Evolutionary conservation across 2,329 filamentous ascomycete genomes (phyloP), one percentile per base, ranked within the genome.

Genomic region (Talaromyces rugulosus): DNA sequence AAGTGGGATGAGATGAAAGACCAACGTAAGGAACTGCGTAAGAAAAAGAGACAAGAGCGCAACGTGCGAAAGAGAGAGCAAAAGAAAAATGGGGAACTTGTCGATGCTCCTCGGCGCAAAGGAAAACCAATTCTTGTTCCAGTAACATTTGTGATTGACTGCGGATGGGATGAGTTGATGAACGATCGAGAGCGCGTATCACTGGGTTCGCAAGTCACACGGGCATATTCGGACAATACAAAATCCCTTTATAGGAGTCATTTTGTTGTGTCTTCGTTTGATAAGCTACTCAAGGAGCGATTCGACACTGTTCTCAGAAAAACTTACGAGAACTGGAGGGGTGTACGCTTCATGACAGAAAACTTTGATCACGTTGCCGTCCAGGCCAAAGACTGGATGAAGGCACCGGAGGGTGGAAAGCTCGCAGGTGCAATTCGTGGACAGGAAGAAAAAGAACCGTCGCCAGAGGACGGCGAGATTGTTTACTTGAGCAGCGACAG

Each of bases 401-500:
- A 75, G 23, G 80, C 80, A 0, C 72, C 76, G 0, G 70, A 80
- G 0, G 82, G 82, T 3, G 89, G 89, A 1, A 78, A 81, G 57
- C 68, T 91, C 63, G 83, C 81, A 11, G 88, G 88, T 1, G 74
- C 84, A 1, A 81, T 92, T 58, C 44, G 50, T 53, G 27, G 12
- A n/a, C 31, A 53, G 14, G 78, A 81, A 59, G 78, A 23, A 80
- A 55, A 68, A 70, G 60, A 27, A 64, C 23, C 69, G 71, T 54
- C 69, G 70, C 68, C 70, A 0, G 71, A 77, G 62, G 73, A 80
- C 63, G 82, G 83, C 56, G 84, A 89, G 72, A 82, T 97, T 6
- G 85, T 99, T 62, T 99, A 99, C 72, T 85, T 99, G 4, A 91
- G 91, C 7, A 92, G 92, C 16, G 95, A 99, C 75, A 96, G 92